A percentile compares a stretch with the other conserved stretches of the same genome.
Conservation (phyloP, 2,329 filamentous ascomycete species). For the Sarocladium strictum region DNA sequence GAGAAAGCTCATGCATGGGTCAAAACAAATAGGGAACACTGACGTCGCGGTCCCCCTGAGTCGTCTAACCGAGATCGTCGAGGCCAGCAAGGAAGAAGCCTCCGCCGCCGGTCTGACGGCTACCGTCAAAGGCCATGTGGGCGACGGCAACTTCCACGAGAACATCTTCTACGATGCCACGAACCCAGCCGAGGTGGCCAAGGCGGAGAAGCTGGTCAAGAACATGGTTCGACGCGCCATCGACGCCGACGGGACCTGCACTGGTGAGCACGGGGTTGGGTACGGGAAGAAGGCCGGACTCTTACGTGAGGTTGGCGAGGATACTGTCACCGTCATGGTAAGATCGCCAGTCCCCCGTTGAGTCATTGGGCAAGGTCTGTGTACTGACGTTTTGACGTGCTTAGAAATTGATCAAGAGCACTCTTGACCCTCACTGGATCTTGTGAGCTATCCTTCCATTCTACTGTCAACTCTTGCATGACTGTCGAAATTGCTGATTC, state of each 20-base stretch:
- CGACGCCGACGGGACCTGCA: slow-evolving; percentile 82
- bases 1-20: too few species aligned
- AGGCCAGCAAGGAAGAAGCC: slow-evolving; percentile 44
- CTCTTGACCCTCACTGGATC: background rate
- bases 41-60: slow-evolving; percentile 71
- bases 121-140: slow-evolving; percentile 73
- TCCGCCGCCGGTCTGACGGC: slow-evolving; percentile 75
- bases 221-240: slow-evolving; percentile 75
- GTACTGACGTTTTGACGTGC: background rate
- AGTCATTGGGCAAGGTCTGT: too few species aligned
- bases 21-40: too few species aligned
- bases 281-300: slow-evolving; percentile 71
- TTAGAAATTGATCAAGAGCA: background rate
- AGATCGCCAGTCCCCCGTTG: too few species aligned
- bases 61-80: slow-evolving; percentile 57
- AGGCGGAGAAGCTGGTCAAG: slow-evolving; percentile 68
- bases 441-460: background rate
- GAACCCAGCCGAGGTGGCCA: slow-evolving; percentile 57
- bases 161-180: slow-evolving; percentile 72
- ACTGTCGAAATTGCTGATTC: background rate
- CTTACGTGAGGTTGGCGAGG: slow-evolving; percentile 64
- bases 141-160: slow-evolving; percentile 82
- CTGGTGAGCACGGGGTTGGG: slow-evolving; percentile 75
- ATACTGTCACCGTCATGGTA: slow-evolving; percentile 73
- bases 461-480: background rate